Percentiles rank a stretch among this genome's conserved stretches.
Evolutionary conservation across 1,284 basidiomycete species (phyloP).

Genomic region (Porodaedalea pini): DNA sequence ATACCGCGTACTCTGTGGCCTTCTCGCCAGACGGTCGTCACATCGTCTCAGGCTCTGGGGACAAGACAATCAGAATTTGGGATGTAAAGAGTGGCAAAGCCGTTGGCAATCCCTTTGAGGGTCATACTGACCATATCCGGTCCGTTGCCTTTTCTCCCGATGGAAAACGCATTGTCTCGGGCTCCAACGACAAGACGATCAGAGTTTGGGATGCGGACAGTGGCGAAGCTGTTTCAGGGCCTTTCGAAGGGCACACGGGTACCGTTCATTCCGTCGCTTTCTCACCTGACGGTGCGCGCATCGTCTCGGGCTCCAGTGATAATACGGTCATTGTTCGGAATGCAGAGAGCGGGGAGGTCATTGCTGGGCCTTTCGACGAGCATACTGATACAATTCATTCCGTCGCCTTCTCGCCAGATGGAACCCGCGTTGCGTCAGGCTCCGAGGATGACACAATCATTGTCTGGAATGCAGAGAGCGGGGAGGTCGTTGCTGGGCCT

Average conservation of each 20-base stretch:
- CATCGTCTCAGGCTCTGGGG: not conserved
- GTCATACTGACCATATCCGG: conserved; percentile 7
- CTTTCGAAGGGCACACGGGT: not conserved
- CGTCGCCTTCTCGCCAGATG: conserved; percentile 18
- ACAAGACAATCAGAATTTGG: conserved; percentile 19
- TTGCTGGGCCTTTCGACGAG: not conserved
- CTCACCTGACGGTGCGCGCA: conserved; percentile 11
- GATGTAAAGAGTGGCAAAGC: conserved; percentile 11
- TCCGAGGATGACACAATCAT: conserved; percentile 16
- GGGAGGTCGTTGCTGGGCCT: too few species aligned
- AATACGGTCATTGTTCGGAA: not conserved
- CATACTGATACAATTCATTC: conserved; percentile 22
- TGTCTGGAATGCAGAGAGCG: conserved; percentile 17
- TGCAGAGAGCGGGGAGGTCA: not conserved
- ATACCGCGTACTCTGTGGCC: not conserved
- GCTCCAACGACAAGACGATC: too few species aligned
- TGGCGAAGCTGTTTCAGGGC: not conserved
- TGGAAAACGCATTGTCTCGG: not conserved
- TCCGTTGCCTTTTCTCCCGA: conserved; percentile 14
- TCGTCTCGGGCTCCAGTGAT: conserved; percentile 24
- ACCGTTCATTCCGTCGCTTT: not conserved
- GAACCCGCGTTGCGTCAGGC: conserved; percentile 15
- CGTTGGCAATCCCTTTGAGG: not conserved
- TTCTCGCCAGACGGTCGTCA: not conserved
- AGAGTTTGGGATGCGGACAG: too few species aligned